Evolutionary conservation across 345 rosid genomes (phyloP).

Genomic region (Acer saccharum): DNA sequence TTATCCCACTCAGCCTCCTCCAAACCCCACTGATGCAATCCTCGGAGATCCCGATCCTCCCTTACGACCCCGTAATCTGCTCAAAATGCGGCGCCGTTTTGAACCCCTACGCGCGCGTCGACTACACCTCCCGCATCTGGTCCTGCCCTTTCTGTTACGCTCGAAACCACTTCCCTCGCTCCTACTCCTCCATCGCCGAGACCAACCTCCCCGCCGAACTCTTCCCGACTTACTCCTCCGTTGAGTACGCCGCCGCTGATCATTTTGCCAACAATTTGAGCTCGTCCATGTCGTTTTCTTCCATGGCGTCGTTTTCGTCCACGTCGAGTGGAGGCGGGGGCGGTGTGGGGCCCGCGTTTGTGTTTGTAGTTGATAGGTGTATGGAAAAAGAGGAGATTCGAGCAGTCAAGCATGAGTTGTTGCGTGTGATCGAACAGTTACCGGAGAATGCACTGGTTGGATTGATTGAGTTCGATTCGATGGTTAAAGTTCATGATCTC

Average conservation of each 20-base stretch:
- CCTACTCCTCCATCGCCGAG: slow-evolving; percentile 75
- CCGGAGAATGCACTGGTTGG: slow-evolving; percentile 78
- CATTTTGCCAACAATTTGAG: background rate
- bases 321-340: slow-evolving; percentile 27
- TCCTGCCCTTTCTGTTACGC: slow-evolving; percentile 77
- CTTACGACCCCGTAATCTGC: slow-evolving; percentile 81
- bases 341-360: slow-evolving; percentile 74
- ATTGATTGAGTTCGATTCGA: slow-evolving; percentile 73
- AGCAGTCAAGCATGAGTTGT: slow-evolving; percentile 70
- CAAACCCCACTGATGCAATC: slow-evolving; percentile 80
- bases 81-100: slow-evolving; percentile 67
- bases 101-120: slow-evolving; percentile 92
- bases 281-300: slow-evolving; percentile 49
- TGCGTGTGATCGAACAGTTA: slow-evolving; percentile 76
- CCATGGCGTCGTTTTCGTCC: slow-evolving; percentile 43
- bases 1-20: slow-evolving; percentile 77
- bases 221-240: slow-evolving; percentile 87
- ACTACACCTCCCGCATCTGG: slow-evolving; percentile 88
- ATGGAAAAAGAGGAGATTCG: slow-evolving; percentile 67
- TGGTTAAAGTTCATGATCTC: slow-evolving; percentile 86
- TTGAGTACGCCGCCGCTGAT: slow-evolving; percentile 51
- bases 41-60: slow-evolving; percentile 84
- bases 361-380: slow-evolving; percentile 81
- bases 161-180: slow-evolving; percentile 68
- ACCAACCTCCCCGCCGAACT: slow-evolving; percentile 96